phyloP scores from a whole-genome alignment of 192 early-diverging fungal genomes.

The Mortierella claussenii region DNA sequence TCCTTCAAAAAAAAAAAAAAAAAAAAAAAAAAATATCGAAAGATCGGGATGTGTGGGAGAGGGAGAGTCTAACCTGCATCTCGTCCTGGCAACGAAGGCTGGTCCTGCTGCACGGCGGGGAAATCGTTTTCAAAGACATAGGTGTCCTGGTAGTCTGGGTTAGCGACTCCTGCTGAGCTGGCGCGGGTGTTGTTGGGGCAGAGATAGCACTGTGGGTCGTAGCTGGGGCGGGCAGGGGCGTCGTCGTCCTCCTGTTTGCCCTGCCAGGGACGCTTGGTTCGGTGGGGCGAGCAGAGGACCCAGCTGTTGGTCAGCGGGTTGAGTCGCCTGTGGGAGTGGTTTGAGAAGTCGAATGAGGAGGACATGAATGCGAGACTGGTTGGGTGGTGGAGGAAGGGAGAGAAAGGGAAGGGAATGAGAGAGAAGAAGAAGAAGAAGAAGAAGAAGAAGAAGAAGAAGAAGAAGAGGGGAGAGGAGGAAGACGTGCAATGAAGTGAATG shows the following conservation, averaged over 20 bases:
- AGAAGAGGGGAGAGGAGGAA: background rate
- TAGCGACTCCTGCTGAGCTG: constrained; percentile 67
- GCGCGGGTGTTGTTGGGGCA: constrained; percentile 91
- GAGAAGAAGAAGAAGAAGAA: constrained; percentile 1
- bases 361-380: background rate
- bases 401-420: background rate
- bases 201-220: constrained; percentile 85
- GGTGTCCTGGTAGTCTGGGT: constrained; percentile 84
- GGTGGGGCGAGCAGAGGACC: constrained; percentile 98
- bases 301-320: constrained; percentile 93
- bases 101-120: constrained; percentile 79
- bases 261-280: constrained; percentile 94
- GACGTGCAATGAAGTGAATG: background rate
- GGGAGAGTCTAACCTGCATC: too few species aligned
- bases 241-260: constrained; percentile 71
- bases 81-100: constrained; percentile 66
- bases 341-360: constrained; percentile 59
- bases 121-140: constrained; percentile 95
- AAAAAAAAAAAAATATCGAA: background rate
- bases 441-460: background rate
- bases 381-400: background rate
- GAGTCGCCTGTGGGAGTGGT: constrained; percentile 84
- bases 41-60: too few species aligned
- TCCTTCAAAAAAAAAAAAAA: too few species aligned
- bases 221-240: constrained; percentile 58